Conservation (phyloP, 1,139 yeast species). For the Suhomyces wounanorum region DNA sequence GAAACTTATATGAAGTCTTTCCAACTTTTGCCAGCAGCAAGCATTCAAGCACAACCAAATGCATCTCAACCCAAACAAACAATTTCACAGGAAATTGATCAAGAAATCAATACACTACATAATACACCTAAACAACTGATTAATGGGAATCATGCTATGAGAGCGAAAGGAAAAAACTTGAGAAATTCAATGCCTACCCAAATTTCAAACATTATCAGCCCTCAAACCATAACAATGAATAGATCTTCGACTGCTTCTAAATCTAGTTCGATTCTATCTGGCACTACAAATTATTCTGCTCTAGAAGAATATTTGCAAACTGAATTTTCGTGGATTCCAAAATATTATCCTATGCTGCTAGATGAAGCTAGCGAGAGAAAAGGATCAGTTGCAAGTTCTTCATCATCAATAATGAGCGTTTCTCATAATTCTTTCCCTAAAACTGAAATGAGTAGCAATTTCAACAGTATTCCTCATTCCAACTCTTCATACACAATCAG, state of each 20-base stretch:
- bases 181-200: background rate
- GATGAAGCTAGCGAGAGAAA: slow-evolving; percentile 14
- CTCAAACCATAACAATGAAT: background rate
- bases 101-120: background rate
- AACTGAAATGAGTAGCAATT: background rate
- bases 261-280: slow-evolving; percentile 11
- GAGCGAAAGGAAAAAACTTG: background rate
- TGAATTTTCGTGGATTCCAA: slow-evolving; percentile 1
- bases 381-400: slow-evolving; percentile 20
- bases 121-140: background rate
- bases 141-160: background rate
- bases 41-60: background rate
- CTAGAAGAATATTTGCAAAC: slow-evolving; percentile 9
- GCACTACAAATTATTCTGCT: slow-evolving; percentile 20
- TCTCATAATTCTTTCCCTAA: slow-evolving; percentile 11
- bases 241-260: slow-evolving; percentile 1
- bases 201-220: slow-evolving; percentile 6
- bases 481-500: slow-evolving; percentile 12
- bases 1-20: background rate
- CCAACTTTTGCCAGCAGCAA: background rate
- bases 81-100: background rate
- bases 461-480: slow-evolving; percentile 7
- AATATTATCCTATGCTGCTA: background rate
- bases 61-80: background rate
- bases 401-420: slow-evolving; percentile 27